Evolutionary conservation across 805 yeast genomes (phyloP), one percentile per base, ranked within the genome.

Genomic region (Barnettozyma siamensis): DNA sequence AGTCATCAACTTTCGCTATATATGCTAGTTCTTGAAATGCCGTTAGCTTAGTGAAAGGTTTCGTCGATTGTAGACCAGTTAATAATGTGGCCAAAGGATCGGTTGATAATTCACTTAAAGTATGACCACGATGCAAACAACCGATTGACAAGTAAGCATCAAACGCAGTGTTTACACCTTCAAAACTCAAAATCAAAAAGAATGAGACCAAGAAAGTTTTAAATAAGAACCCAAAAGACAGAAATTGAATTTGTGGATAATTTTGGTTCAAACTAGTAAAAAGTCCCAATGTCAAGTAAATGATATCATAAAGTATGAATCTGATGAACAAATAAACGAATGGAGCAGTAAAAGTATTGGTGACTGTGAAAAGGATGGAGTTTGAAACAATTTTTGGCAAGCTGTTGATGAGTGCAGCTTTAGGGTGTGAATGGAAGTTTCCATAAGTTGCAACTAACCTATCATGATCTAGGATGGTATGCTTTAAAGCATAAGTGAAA

Each of bases 11-110:
- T 2, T 78, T 73, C 7, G 88, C 65, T 35, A 83, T 65, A 51
- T 73, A 80, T 1, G 86, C 83, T 40, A 83, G 64, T 54, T 84
- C 93, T 60, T 84, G 91, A 62, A 77, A 83, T 3, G 91, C 88
- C 1, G 88, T 78, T 44, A 78, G 56, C 44, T 78, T 72, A 1
- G 75, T 73, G 41, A 76, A 66, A 10, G 65, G 67, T 38, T 67
- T 69, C 24, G 61, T 57, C 28, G 80, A 79, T 38, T 72, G 70
- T 45, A 84, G 66, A 0, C 91, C 91, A 3, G 80, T 69, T 11
- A 83, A 57, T 30, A 84, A 61, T 1, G 88, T 80, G 38, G 72
- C 75, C 37, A 80, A 64, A 7, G 87, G 88, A 38, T 76, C 78
- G 0, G 80, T 63, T 13, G 83, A 71, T 23, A 76, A 72, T 11